Evolutionary conservation across 192 early-diverging fungal genomes (phyloP).

Genomic region (Rhizoclosmatium globosum): DNA sequence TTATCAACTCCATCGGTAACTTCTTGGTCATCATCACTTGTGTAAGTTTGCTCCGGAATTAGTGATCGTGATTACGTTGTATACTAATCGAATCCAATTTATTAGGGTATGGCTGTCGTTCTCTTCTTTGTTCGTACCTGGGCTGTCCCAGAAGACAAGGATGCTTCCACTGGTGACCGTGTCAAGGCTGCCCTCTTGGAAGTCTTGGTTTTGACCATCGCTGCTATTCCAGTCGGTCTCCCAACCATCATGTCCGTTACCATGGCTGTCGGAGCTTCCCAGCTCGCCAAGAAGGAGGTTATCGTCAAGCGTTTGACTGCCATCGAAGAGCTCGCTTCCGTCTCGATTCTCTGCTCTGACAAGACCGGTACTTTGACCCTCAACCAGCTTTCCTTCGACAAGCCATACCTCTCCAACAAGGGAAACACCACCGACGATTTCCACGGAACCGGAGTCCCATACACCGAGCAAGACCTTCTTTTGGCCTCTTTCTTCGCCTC

Average conservation of each 20-base stretch:
- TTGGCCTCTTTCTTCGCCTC: constrained; percentile 82
- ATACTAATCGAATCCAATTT: background rate
- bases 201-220: constrained; percentile 90
- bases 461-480: constrained; percentile 79
- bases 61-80: background rate
- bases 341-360: constrained; percentile 94
- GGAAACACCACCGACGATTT: constrained; percentile 71
- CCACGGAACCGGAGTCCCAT: constrained; percentile 59
- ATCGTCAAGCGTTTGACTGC: constrained; percentile 95
- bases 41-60: constrained; percentile 8
- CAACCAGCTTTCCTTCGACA: constrained; percentile 92
- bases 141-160: background rate
- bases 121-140: constrained; percentile 10
- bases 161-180: constrained; percentile 6
- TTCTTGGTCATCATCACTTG: constrained; percentile 84
- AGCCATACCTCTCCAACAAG: constrained; percentile 65
- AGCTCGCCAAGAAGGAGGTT: constrained; percentile 89
- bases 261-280: constrained; percentile 88
- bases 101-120: background rate
- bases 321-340: constrained; percentile 92
- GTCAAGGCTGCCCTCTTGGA: constrained; percentile 58
- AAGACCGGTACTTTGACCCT: constrained; percentile 97
- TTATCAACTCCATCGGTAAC: constrained; percentile 92
- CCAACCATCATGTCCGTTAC: constrained; percentile 98
- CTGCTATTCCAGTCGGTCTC: constrained; percentile 98